A percentile compares a stretch with the other conserved stretches of the same genome.
phyloP scores from a whole-genome alignment of 2,329 filamentous ascomycete species.

The Calonectria pauciramosa region DNA sequence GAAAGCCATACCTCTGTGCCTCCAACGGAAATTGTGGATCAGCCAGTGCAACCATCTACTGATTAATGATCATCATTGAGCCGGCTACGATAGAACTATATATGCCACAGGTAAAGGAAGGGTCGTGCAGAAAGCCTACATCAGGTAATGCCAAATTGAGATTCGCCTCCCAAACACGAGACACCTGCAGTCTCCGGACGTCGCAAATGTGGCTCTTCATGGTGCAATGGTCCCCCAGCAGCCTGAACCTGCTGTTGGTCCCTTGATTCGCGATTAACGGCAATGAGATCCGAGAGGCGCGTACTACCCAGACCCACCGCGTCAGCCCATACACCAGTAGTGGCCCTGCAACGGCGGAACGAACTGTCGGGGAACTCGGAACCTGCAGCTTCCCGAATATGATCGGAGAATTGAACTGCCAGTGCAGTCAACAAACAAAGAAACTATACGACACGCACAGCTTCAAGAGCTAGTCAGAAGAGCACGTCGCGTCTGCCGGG shows the following conservation, averaged over 20 bases:
- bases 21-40: no score
- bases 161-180: neutral
- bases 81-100: neutral
- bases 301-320: neutral
- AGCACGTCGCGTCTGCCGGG: neutral
- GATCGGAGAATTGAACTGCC: neutral
- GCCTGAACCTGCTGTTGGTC: neutral
- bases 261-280: neutral
- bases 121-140: no score
- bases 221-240: constrained; percentile 5
- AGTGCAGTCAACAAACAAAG: no score
- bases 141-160: neutral
- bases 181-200: neutral
- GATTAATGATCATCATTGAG: no score
- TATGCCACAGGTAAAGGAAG: neutral
- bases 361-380: neutral
- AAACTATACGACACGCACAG: neutral
- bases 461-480: neutral
- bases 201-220: constrained; percentile 7
- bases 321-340: neutral
- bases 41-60: neutral
- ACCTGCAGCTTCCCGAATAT: neutral
- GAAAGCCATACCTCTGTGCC: neutral
- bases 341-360: neutral
- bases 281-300: neutral